Percentiles rank a stretch among this genome's conserved stretches.
These are phyloP conservation scores for Fusarium chaquense DNA, from an alignment of 2,329 filamentous ascomycete species.

Conservation along the genomic window DNA sequence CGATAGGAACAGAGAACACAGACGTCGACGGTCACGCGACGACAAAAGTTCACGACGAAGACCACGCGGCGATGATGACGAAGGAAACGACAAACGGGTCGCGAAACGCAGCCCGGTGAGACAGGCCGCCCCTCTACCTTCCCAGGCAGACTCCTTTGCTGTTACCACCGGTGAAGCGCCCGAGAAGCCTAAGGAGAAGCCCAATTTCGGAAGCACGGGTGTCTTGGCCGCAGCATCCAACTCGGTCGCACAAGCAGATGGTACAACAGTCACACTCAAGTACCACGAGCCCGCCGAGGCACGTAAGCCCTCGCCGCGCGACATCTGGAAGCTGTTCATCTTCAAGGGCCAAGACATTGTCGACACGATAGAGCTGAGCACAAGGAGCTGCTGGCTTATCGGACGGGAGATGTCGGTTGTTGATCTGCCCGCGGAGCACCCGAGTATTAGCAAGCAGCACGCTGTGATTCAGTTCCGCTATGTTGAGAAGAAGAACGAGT, in stretches of 20 bases:
- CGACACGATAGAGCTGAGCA: slow-evolving; percentile 81
- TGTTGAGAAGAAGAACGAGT: slow-evolving; percentile 85
- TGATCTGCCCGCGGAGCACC: slow-evolving; percentile 87
- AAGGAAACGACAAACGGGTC: slow-evolving; percentile 41
- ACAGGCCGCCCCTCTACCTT: slow-evolving; percentile 65
- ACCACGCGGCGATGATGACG: slow-evolving; percentile 37
- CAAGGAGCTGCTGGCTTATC: slow-evolving; percentile 89
- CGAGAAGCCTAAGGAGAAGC: slow-evolving; percentile 80
- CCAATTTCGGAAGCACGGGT: slow-evolving; percentile 86
- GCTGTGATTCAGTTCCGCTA: slow-evolving; percentile 94
- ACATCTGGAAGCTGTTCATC: slow-evolving; percentile 90
- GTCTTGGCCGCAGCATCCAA: slow-evolving; percentile 90
- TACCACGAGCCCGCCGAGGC: slow-evolving; percentile 97
- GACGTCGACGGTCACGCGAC: slow-evolving; percentile 52
- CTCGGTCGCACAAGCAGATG: slow-evolving; percentile 75
- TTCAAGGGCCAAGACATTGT: slow-evolving; percentile 87
- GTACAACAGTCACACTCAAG: slow-evolving; percentile 84
- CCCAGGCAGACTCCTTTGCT: slow-evolving; percentile 71
- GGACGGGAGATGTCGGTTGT: slow-evolving; percentile 84
- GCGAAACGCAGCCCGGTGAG: slow-evolving; percentile 46
- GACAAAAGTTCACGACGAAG: slow-evolving; percentile 46
- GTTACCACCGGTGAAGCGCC: slow-evolving; percentile 61
- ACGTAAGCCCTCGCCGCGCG: slow-evolving; percentile 82
- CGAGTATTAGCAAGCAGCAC: slow-evolving; percentile 94
- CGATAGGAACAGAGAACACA: slow-evolving; percentile 44